phyloP scores from a whole-genome alignment of 805 yeast genomes.

The Candida insectorum region DNA sequence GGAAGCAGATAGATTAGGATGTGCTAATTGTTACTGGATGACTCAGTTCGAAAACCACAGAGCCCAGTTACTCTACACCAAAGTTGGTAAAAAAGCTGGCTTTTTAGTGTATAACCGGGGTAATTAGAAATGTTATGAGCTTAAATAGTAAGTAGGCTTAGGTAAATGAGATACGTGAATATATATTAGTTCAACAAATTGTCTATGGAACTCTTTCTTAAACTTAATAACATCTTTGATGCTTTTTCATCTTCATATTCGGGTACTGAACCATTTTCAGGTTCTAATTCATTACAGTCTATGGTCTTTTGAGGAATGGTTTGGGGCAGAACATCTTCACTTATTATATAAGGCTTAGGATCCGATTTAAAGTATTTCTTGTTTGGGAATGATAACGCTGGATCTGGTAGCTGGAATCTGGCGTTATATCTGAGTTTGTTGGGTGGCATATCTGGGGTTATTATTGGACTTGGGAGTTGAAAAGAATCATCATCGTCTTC shows the following conservation, averaged over 20 bases:
- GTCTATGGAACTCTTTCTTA: constrained; percentile 41
- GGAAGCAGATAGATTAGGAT: constrained; percentile 42
- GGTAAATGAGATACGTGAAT: too few relatives aligned
- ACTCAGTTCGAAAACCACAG: constrained; percentile 53
- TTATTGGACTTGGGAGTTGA: constrained; percentile 14
- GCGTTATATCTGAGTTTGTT: constrained; percentile 9
- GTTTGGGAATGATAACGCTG: constrained; percentile 30
- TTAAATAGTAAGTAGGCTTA: too few relatives aligned
- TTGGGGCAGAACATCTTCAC: constrained; percentile 3
- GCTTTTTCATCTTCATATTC: constrained; percentile 22
- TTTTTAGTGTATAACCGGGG: constrained; percentile 16
- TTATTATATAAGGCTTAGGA: constrained; percentile 23
- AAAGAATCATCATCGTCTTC: constrained; percentile 13
- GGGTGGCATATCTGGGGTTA: constrained; percentile 16
- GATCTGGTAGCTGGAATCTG: constrained; percentile 37
- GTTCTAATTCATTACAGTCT: too few relatives aligned
- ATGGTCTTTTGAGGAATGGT: neutral
- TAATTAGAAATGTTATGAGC: too few relatives aligned
- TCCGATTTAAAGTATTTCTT: constrained; percentile 29
- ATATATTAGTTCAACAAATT: constrained; percentile 35
- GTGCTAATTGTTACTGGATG: constrained; percentile 48
- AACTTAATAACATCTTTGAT: constrained; percentile 33
- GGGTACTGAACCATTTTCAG: constrained; percentile 1
- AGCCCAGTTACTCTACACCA: constrained; percentile 54
- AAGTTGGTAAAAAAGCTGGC: constrained; percentile 43